Conservation (phyloP, 768 basidiomycete genomes). For the Boletus fagicola region DNA sequence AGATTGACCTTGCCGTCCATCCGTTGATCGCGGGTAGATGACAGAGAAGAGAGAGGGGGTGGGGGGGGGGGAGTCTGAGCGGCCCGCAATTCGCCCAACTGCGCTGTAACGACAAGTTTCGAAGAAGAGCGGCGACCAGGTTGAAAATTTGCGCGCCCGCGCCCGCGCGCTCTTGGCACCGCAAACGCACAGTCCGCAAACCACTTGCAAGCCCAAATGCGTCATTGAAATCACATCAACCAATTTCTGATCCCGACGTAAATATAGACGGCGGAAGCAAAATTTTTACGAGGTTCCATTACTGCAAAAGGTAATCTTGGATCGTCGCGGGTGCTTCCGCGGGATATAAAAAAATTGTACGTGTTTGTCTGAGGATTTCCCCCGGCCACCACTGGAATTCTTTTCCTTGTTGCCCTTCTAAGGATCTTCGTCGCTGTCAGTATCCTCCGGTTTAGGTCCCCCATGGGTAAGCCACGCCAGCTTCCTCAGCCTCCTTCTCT, state of each 20-base stretch:
- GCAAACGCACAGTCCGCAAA: no score
- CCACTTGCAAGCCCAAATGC: not conserved
- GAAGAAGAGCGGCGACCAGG: conserved; percentile 6
- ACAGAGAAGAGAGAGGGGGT: no score
- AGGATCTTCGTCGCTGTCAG: conserved; percentile 56
- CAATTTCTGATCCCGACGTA: not conserved
- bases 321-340: conserved; percentile 32
- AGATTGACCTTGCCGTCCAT: not conserved
- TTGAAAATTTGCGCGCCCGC: not conserved
- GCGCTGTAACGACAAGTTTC: conserved; percentile 17
- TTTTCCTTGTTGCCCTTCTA: conserved; percentile 6
- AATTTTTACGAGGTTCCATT: not conserved
- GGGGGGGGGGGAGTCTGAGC: conserved; percentile 8
- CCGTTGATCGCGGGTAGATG: conserved; percentile 18
- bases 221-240: not conserved
- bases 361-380: conserved; percentile 1
- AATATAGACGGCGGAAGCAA: not conserved
- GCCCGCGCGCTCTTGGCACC: not conserved
- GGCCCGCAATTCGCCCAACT: conserved; percentile 14
- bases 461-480: conserved; percentile 80
- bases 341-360: conserved; percentile 7
- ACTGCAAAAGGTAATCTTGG: conserved; percentile 30
- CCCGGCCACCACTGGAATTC: conserved; percentile 21
- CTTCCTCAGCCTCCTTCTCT: conserved; percentile 76
- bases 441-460: conserved; percentile 81